Conservation (phyloP, 306 rosid species). For the Acacia confusa region DNA sequence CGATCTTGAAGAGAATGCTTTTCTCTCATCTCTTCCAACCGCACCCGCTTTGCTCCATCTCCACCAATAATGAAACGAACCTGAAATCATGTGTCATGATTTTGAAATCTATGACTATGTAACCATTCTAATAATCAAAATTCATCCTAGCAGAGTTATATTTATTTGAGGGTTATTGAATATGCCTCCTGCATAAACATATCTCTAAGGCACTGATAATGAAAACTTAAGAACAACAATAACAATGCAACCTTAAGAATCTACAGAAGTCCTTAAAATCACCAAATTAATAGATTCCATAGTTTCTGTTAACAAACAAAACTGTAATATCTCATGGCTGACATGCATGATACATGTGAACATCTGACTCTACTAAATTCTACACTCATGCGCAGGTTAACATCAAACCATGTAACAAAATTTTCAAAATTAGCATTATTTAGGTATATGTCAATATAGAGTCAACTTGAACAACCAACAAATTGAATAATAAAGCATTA, state of each 20-base stretch:
- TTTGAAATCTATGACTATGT: conserved; percentile 23
- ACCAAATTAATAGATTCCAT: not conserved
- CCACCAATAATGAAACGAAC: conserved; percentile 90
- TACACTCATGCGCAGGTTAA: not conserved
- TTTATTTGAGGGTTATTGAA: not conserved
- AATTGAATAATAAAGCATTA: not conserved
- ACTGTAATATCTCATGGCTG: not conserved
- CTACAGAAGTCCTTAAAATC: not conserved
- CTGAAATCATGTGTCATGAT: conserved; percentile 44
- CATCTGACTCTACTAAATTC: not conserved
- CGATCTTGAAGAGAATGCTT: conserved; percentile 91
- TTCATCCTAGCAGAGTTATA: conserved; percentile 2
- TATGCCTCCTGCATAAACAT: conserved; percentile 1
- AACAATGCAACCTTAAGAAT: not conserved
- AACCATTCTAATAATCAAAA: conserved; percentile 12
- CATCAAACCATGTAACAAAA: not conserved
- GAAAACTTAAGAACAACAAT: conserved; percentile 9
- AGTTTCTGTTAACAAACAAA: not conserved
- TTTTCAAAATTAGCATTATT: not conserved
- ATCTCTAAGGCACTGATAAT: conserved; percentile 7
- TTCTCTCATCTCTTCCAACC: conserved; percentile 97
- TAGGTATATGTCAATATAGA: not conserved
- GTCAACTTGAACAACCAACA: not conserved
- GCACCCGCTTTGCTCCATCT: conserved; percentile 92
- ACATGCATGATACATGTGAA: not conserved